Evolutionary conservation across 306 rosid genomes (phyloP).

Genomic region (Lupinus albus): DNA sequence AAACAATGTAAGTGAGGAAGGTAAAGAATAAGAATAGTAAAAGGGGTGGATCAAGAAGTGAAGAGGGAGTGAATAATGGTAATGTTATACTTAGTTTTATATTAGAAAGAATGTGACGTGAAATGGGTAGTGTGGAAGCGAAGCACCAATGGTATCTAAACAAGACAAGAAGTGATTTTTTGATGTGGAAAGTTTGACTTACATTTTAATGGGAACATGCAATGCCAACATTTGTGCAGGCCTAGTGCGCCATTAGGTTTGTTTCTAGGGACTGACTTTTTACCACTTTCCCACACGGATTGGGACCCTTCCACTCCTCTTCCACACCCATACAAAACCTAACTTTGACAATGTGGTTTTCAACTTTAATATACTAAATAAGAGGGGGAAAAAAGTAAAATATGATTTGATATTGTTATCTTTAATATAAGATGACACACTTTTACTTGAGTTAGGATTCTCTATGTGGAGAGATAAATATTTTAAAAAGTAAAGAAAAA

Average conservation of each 20-base stretch:
- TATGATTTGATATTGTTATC: no score
- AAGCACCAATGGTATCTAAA: not conserved
- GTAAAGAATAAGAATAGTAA: not conserved
- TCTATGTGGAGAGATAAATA: no score
- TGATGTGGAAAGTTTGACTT: not conserved
- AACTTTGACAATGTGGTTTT: slow-evolving; percentile 7
- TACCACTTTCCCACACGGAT: not conserved
- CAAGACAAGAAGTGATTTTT: slow-evolving; percentile 18
- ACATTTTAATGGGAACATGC: not conserved
- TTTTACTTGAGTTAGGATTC: no score
- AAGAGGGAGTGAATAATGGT: not conserved
- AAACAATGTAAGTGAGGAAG: not conserved
- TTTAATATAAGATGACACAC: no score
- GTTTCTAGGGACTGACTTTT: not conserved
- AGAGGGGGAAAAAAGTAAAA: no score
- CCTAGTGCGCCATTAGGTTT: not conserved
- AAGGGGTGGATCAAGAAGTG: not conserved
- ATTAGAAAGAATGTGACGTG: not conserved
- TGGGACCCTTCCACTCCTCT: not conserved
- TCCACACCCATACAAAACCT: slow-evolving; percentile 13
- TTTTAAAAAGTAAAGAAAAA: no score
- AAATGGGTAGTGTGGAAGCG: not conserved
- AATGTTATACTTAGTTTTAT: not conserved
- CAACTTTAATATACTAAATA: no score
- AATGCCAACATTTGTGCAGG: not conserved